Evolutionary conservation across 1,139 yeast genomes (phyloP), one percentile per base, ranked within the genome.

Genomic region (Hansenula lynferdii): DNA sequence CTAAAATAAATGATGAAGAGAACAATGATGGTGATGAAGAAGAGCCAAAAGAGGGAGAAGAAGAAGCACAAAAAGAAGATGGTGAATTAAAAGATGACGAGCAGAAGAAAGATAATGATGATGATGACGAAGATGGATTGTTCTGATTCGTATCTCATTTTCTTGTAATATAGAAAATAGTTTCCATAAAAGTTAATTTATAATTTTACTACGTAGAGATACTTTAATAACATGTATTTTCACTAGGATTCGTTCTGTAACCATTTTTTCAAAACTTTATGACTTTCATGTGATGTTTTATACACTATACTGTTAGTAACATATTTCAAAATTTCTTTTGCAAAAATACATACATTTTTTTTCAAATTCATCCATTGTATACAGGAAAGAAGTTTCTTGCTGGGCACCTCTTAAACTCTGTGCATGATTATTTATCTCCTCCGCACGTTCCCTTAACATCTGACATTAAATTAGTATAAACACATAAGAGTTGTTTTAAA

Each of bases 281-380:
- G 75, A 33, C 84, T 72, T 36, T 74, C 81, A 42, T 82, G 77
- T 3, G 87, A 72, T 8, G 63, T 57, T 46, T 69, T 74, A 60
- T 76, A 85, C 39, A 86, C 56, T 57, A 26, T 22, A 30, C 12
- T 34, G 27, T 24, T 34, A 22, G 25, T 21, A n/a, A 12, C 36
- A 22, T 12, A 14, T 15, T 18, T 8, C 9, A 8, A 21, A 21
- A 23, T 8, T 11, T 23, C 12, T 23, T n/a, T 23, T 7, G 5
- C 6, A 7, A 5, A 15, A 2, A 8, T 11, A 23, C 62, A 44
- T 42, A 57, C 63, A 48, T 34, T 60, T 61, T 56, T 74, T 76
- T 53, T 87, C 96, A 57, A 76, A 83, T 53, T 81, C 92, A 55
- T 89, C 96, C 47, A 87, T 65, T 12, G 80, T 77, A 45, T 73